A percentile compares a stretch with the other conserved stretches of the same genome.
phyloP scores from a whole-genome alignment of 331 rosid genomes.

The Quercus tomentella region DNA sequence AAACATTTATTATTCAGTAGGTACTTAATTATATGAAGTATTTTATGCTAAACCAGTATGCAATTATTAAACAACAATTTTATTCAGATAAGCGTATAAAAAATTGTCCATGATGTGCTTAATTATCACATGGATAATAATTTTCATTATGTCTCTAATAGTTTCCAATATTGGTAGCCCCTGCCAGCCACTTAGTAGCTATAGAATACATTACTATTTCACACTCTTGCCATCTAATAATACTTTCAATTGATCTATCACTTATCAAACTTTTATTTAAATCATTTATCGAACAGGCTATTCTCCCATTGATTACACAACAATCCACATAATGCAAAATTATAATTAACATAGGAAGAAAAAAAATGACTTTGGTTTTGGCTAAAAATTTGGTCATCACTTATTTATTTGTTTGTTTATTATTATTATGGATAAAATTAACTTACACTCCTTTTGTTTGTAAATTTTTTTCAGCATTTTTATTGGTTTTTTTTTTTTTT shows the following conservation, averaged over 20 bases:
- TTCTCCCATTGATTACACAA: not conserved
- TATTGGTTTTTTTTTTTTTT: too few species aligned
- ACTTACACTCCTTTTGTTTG: too few species aligned
- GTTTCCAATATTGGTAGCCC: not conserved
- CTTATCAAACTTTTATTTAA: not conserved
- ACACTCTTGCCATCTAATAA: not conserved
- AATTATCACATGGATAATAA: conserved; percentile 26
- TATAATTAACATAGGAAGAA: not conserved
- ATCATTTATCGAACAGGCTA: not conserved
- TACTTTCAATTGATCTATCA: not conserved
- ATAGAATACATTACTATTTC: not conserved
- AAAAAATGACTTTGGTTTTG: too few species aligned
- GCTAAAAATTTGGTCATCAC: not conserved
- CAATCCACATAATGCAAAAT: not conserved
- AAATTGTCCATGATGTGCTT: conserved; percentile 22
- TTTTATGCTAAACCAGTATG: not conserved
- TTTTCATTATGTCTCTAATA: conserved; percentile 24
- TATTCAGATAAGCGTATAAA: conserved; percentile 20
- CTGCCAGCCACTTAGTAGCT: not conserved
- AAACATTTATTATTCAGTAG: not conserved
- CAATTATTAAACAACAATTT: conserved; percentile 9
- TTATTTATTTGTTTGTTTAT: not conserved
- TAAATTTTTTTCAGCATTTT: too few species aligned
- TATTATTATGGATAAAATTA: too few species aligned
- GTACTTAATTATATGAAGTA: not conserved